Evolutionary conservation across 495 filamentous ascomycete species (phyloP), one percentile per base, ranked within the genome.

Genomic region (Glonium stellatum): DNA sequence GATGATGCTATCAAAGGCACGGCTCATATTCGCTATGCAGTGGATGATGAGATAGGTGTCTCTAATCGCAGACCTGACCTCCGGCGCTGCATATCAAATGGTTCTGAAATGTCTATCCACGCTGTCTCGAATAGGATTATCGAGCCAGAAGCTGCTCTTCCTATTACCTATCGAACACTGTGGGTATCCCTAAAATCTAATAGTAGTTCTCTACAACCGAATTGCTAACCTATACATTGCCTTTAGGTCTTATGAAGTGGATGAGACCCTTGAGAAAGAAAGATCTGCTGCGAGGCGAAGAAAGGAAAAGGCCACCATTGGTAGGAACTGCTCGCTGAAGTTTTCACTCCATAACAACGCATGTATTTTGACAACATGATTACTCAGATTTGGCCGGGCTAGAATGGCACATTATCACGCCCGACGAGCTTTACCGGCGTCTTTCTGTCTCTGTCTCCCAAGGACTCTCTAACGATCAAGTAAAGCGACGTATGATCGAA

Each of bases 361-460:
- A 13, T 22, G 12, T 54, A 1, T n/a, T 36, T 10, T 22, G 25
- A n/a, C 31, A 44, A 48, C 55, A n/a, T 8, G 22, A 21, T 15
- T 23, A 46, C 25, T 5, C 58, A 70, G 73, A 75, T 52, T 66
- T 75, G 47, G 61, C 57, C 25, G 66, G 63, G 39, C 70, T 75
- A 21, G 80, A 83, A 46, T 85, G 81, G 79, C 83, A 86, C 67
- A 80, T 68, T 5, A 68, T 85, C 9, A 69, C 82, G 0, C 64
- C 72, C 12, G 75, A 80, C 6, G 82, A 85, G 53, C 66, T 83
- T n/a, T 69, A 79, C 57, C 74, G 76, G 12, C 78, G 82, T 37
- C 75, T 84, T 19, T 73, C 75, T 9, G 78, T 73, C 41, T 81
- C 80, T 39, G 61, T 72, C 8, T 65, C 54, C 0, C 70, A 79